Percentiles rank a stretch among this genome's conserved stretches.
phyloP scores from a whole-genome alignment of 2,329 filamentous ascomycete genomes.

The Trichoderma sp. region DNA sequence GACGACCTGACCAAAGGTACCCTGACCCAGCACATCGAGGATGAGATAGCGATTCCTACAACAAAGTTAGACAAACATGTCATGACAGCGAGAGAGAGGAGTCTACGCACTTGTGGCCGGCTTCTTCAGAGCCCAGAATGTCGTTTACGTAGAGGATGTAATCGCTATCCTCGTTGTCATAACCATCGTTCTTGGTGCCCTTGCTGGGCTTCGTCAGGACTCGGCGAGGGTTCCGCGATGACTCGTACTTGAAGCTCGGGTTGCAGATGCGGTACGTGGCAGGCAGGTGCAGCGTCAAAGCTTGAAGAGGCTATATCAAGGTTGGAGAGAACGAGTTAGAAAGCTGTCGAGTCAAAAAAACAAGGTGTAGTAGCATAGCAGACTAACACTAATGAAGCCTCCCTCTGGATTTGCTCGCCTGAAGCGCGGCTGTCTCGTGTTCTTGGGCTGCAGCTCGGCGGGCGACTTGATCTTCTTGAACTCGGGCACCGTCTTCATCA shows the following conservation, averaged over 20 bases:
- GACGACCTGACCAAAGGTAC: constrained; percentile 97
- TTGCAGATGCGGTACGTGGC: constrained; percentile 98
- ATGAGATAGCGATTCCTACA: constrained; percentile 90
- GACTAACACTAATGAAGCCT: constrained; percentile 89
- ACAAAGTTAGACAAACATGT: not conserved
- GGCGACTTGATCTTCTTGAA: constrained; percentile 75
- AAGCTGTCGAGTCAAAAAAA: too few species aligned
- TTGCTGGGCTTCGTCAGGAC: constrained; percentile 98
- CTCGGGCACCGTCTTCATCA: constrained; percentile 71
- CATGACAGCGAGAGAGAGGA: too few species aligned
- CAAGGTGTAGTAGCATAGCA: not conserved
- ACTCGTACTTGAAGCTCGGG: constrained; percentile 97
- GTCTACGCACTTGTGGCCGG: constrained; percentile 82
- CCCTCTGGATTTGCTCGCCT: constrained; percentile 93
- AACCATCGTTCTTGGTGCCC: constrained; percentile 96
- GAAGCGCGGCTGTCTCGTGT: constrained; percentile 86
- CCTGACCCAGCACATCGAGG: constrained; percentile 92
- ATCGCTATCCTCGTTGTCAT: constrained; percentile 98
- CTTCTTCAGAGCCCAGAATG: constrained; percentile 95
- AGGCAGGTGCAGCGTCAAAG: constrained; percentile 86
- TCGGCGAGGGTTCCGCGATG: constrained; percentile 89
- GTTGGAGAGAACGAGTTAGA: too few species aligned
- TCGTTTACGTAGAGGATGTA: constrained; percentile 99
- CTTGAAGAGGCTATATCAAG: constrained; percentile 75
- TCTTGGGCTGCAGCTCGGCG: constrained; percentile 74